Evolutionary conservation across 2,329 filamentous ascomycete species (phyloP), one percentile per base, ranked within the genome.

Genomic region (Talaromyces pinophilus): DNA sequence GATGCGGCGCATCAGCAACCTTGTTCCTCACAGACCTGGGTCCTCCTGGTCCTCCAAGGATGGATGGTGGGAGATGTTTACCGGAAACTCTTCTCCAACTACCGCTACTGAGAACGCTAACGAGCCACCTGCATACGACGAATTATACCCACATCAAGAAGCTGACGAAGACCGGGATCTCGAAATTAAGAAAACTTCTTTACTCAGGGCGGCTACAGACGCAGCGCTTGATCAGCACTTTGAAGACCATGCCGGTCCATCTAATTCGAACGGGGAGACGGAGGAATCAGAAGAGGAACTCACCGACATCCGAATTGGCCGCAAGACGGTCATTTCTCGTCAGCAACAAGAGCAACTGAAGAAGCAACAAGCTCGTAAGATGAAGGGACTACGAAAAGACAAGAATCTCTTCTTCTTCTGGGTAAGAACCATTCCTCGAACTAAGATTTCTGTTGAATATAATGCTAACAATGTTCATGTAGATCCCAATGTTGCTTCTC

Each of bases 91-190:
- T 46, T 71, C 80, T 17, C 81, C 78, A 22, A 80, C 79, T 46
- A 78, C 86, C 10, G 35, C 61, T 10, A 80, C 82, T 3, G 82
- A 86, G 35, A 78, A 86, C 10, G 44, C 61, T 5, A 80, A 83
- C 3, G 82, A 86, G 38, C 91, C 91, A 8, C 92, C 92, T 10
- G 86, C 92, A 0, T 95, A 95, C 70, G 88, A 93, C 63, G 92
- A 93, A 59, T 86, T 95, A 33, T 95, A 88, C 75, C 91, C 90
- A 5, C 75, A 76, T 48, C 74, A 78, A 28, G 76, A 76, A 38
- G 67, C 70, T 35, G 71, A 71, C 25, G 76, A 74, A 54, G 79
- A 81, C 55, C 75, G 72, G 44, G 79, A 79, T 33, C 66, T 54
- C 22, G 66, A 67, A 46, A 71, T 81, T 6, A 82, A 83, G 66